A percentile compares a stretch with the other conserved stretches of the same genome.
Evolutionary conservation across 495 filamentous ascomycete genomes (phyloP).

Genomic region (Aspergillus haitiensis): DNA sequence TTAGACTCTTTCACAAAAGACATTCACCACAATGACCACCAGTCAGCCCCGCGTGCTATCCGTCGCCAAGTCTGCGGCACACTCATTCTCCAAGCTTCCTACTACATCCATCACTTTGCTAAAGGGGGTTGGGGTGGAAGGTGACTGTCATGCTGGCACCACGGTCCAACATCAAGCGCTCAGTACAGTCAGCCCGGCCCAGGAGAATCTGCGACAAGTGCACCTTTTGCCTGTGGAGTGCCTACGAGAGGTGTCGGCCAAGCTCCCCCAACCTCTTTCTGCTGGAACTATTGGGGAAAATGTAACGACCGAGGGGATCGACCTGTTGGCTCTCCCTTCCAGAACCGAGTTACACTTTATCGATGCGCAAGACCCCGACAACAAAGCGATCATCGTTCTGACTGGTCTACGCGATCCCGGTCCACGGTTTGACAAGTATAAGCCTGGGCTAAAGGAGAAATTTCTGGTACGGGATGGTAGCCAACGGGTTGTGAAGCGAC

Average conservation of each 20-base stretch:
- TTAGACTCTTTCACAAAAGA: no score
- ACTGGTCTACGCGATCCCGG: constrained; percentile 17
- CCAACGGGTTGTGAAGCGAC: constrained; percentile 1
- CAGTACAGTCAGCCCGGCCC: constrained; percentile 10
- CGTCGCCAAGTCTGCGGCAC: background rate
- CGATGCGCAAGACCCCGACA: background rate
- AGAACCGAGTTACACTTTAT: constrained; percentile 15
- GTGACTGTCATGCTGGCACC: constrained; percentile 12
- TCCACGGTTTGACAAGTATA: constrained; percentile 9
- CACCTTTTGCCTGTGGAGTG: constrained; percentile 18
- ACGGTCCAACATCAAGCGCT: constrained; percentile 19
- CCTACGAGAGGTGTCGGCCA: background rate
- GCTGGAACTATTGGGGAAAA: constrained; percentile 15
- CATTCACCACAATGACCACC: no score
- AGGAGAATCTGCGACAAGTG: constrained; percentile 15
- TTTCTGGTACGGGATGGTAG: constrained; percentile 13
- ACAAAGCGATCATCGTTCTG: background rate
- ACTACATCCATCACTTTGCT: constrained; percentile 3
- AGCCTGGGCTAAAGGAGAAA: constrained; percentile 12
- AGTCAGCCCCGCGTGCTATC: constrained; percentile 1
- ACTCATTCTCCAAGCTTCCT: constrained; percentile 15
- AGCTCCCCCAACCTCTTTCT: background rate
- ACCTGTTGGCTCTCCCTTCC: background rate
- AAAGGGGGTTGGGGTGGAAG: constrained; percentile 10
- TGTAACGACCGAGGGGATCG: constrained; percentile 14